A percentile compares a stretch with the other conserved stretches of the same genome.
These are phyloP conservation scores for Paraphoma sp. DNA, from an alignment of 2,329 filamentous ascomycete species.

Conservation along the genomic window DNA sequence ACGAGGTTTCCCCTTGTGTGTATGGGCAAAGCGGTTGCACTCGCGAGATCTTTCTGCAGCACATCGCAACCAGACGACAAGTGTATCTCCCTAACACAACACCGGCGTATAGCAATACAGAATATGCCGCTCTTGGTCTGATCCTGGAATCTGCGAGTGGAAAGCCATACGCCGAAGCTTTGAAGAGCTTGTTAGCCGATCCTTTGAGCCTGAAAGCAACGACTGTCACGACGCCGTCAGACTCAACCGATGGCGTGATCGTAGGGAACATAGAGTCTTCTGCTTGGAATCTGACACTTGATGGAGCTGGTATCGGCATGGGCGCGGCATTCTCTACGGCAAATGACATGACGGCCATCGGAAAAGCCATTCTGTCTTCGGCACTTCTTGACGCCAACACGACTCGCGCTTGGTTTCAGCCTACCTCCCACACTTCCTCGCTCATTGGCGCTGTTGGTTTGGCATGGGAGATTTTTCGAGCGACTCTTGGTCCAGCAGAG, in stretches of 20 bases:
- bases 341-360: slow-evolving; percentile 47
- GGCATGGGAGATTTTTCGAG: slow-evolving; percentile 50
- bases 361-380: slow-evolving; percentile 48
- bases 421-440: slow-evolving; percentile 46
- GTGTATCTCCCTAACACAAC: slow-evolving; percentile 53
- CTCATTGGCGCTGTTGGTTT: slow-evolving; percentile 43
- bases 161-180: slow-evolving; percentile 45
- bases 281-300: slow-evolving; percentile 8
- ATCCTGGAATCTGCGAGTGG: slow-evolving; percentile 55
- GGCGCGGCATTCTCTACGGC: slow-evolving; percentile 45
- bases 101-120: slow-evolving; percentile 60
- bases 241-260: slow-evolving; percentile 10
- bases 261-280: slow-evolving; percentile 1
- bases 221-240: slow-evolving; percentile 34
- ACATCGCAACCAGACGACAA: slow-evolving; percentile 31
- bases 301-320: slow-evolving; percentile 13
- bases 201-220: slow-evolving; percentile 54
- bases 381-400: slow-evolving; percentile 40
- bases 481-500: slow-evolving; percentile 5
- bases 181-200: slow-evolving; percentile 53
- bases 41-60: slow-evolving; percentile 6
- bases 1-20: slow-evolving; percentile 8
- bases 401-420: slow-evolving; percentile 52
- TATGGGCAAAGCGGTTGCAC: slow-evolving; percentile 7
- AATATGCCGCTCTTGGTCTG: slow-evolving; percentile 54